These are phyloP conservation scores for Litsea cubeba DNA, from an alignment of 164 flowering plant genomes.

Conservation along the genomic window DNA sequence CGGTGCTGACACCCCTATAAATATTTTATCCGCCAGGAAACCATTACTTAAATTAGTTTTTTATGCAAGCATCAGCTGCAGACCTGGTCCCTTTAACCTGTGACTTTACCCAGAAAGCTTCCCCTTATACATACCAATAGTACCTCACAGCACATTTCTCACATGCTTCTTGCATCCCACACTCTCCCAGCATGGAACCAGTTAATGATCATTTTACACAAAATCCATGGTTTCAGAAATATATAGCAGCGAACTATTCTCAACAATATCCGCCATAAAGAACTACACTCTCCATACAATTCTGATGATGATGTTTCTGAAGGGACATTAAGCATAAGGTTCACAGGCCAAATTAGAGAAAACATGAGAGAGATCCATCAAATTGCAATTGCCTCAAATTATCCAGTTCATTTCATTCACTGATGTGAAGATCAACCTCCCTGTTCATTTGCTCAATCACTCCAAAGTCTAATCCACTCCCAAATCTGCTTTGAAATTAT, in stretches of 20 bases:
- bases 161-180: neutral
- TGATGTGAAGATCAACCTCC: neutral
- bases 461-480: constrained; percentile 9
- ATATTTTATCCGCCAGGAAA: neutral
- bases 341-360: neutral
- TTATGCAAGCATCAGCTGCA: neutral
- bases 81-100: neutral
- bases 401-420: neutral
- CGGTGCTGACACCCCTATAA: neutral
- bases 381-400: neutral
- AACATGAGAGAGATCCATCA: neutral
- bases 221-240: neutral
- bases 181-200: too few relatives aligned
- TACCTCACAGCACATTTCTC: neutral
- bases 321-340: neutral
- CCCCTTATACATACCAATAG: neutral
- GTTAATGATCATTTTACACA: neutral
- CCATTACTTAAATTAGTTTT: neutral
- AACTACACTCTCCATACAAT: neutral
- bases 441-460: constrained; percentile 4
- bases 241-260: neutral
- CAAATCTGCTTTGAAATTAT: constrained; percentile 17
- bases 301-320: neutral
- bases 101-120: neutral
- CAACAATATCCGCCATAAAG: neutral